Percentiles rank a stretch among this genome's conserved stretches.
Conservation (phyloP, 1,284 basidiomycete genomes). For the Somion occarium region DNA sequence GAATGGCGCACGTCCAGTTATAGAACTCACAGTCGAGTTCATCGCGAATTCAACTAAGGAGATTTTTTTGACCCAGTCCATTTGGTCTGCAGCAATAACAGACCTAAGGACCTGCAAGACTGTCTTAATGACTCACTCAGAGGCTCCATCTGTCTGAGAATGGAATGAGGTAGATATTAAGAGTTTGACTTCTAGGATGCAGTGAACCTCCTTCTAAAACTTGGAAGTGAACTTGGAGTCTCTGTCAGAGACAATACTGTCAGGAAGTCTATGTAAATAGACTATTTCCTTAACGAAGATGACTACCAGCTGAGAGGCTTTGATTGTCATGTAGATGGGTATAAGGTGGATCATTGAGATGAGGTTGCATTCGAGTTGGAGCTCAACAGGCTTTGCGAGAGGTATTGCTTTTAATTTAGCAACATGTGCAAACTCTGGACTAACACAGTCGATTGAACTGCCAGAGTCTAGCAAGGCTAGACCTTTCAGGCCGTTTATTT, state of each 20-base stretch:
- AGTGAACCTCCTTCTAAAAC: slow-evolving; percentile 30
- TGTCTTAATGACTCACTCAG: neutral
- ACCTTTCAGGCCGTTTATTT: neutral
- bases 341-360: too few species aligned
- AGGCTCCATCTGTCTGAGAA: slow-evolving; percentile 20
- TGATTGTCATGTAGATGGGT: slow-evolving; percentile 17
- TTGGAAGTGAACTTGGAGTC: slow-evolving; percentile 31
- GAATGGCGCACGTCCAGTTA: slow-evolving; percentile 15
- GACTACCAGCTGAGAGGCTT: slow-evolving; percentile 27
- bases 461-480: slow-evolving; percentile 1
- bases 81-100: slow-evolving; percentile 24
- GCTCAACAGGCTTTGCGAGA: neutral
- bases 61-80: slow-evolving; percentile 27
- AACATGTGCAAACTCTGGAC: neutral
- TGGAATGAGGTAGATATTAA: slow-evolving; percentile 41
- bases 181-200: slow-evolving; percentile 28
- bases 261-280: slow-evolving; percentile 30
- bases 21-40: slow-evolving; percentile 23
- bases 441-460: slow-evolving; percentile 1
- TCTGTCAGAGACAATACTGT: slow-evolving; percentile 28
- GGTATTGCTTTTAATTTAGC: neutral
- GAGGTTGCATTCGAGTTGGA: slow-evolving; percentile 2
- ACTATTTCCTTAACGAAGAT: slow-evolving; percentile 21
- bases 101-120: slow-evolving; percentile 12
- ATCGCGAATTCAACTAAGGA: slow-evolving; percentile 31